Evolutionary conservation across 2,329 filamentous ascomycete genomes (phyloP).

Genomic region (Boeremia lycopersici): DNA sequence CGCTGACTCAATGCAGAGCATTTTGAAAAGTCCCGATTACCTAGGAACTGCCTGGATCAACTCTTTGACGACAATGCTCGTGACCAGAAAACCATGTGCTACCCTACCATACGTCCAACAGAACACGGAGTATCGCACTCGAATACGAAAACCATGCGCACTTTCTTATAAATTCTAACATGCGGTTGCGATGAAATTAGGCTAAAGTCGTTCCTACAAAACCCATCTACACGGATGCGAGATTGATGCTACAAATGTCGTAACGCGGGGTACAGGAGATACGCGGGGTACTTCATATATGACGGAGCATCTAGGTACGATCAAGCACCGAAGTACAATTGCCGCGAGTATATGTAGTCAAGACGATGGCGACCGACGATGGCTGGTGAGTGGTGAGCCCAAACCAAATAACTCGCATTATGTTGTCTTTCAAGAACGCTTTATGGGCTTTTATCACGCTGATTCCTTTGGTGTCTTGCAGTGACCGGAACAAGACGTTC

Average conservation of each 20-base stretch:
- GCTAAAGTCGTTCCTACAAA: background rate
- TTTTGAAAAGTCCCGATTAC: no score
- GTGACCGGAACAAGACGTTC: background rate
- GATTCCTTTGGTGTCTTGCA: background rate
- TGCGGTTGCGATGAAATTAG: background rate
- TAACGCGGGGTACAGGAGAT: background rate
- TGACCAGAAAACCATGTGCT: no score
- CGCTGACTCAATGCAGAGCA: background rate
- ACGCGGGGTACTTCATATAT: background rate
- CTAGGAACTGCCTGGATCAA: no score
- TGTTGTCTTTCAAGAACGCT: background rate
- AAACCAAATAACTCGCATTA: background rate
- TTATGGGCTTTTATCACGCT: background rate
- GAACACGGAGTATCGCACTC: no score
- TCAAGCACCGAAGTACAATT: background rate
- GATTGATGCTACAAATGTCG: background rate
- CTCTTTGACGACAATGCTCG: no score
- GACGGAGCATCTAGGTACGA: background rate
- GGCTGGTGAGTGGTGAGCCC: background rate
- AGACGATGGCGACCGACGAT: background rate
- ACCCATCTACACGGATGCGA: background rate
- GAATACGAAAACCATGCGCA: no score
- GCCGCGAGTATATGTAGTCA: background rate
- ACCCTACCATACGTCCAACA: no score
- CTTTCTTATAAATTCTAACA: no score